Conservation (phyloP, 257 asterid genomes). For the Solanum clarkiae region DNA sequence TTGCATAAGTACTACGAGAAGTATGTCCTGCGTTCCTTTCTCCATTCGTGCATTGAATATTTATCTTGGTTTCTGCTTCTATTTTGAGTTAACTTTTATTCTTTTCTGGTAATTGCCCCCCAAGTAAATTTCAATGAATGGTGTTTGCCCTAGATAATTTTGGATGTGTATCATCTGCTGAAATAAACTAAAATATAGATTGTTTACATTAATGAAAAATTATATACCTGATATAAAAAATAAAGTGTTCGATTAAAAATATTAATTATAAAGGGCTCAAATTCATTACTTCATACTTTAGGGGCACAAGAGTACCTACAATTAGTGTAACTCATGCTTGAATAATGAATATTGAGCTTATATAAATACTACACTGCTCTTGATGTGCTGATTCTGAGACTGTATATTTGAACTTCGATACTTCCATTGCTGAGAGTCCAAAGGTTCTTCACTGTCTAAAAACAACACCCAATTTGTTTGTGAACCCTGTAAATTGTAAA, state of each 20-base stretch:
- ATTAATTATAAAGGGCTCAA: neutral
- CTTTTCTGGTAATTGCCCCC: neutral
- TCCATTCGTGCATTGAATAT: neutral
- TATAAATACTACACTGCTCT: neutral
- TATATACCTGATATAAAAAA: neutral
- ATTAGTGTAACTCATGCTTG: neutral
- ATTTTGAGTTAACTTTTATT: neutral
- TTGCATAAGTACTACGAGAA: constrained; percentile 58
- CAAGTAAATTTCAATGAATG: neutral
- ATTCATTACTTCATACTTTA: neutral
- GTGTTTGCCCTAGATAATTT: neutral
- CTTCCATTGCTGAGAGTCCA: too few species aligned
- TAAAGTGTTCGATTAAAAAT: neutral
- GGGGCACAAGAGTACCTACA: neutral
- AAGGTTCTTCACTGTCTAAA: too few species aligned
- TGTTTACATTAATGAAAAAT: neutral
- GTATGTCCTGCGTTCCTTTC: constrained; percentile 32
- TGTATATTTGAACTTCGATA: too few species aligned
- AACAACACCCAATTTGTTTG: too few species aligned
- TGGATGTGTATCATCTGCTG: neutral
- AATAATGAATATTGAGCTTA: neutral
- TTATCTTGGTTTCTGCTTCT: neutral
- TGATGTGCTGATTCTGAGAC: neutral
- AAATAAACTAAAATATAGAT: neutral
- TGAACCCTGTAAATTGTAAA: too few species aligned